These are phyloP conservation scores for Ephemerocybe angulata DNA, from an alignment of 768 basidiomycete genomes.

Conservation along the genomic window DNA sequence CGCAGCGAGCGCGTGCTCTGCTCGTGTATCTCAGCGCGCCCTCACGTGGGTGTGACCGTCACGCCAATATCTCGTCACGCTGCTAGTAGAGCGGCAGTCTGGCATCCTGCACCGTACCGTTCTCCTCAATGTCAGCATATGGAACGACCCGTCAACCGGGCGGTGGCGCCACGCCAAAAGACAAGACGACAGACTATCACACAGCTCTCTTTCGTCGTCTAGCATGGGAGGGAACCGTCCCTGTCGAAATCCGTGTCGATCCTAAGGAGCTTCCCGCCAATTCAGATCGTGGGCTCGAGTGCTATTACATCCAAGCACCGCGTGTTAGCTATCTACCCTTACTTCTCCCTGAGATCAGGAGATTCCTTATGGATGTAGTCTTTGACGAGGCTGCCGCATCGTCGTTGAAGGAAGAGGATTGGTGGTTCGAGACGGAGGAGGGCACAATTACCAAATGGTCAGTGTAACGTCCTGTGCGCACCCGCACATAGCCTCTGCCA, in stretches of 20 bases:
- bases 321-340: conserved; percentile 92
- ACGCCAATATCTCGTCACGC: conserved; percentile 11
- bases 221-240: conserved; percentile 88
- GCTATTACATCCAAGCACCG: conserved; percentile 87
- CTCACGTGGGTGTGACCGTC: conserved; percentile 22
- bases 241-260: conserved; percentile 85
- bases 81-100: conserved; percentile 2
- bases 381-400: conserved; percentile 83
- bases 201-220: conserved; percentile 84
- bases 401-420: conserved; percentile 78
- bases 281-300: conserved; percentile 84
- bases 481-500: too few species aligned
- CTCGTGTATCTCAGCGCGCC: conserved; percentile 15
- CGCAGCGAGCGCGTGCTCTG: background rate
- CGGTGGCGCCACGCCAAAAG: conserved; percentile 30
- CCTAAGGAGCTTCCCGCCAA: conserved; percentile 87
- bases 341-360: conserved; percentile 81
- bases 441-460: conserved; percentile 86
- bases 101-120: background rate
- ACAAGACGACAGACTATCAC: conserved; percentile 44
- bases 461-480: too few species aligned
- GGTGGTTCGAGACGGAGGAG: conserved; percentile 96
- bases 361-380: conserved; percentile 87
- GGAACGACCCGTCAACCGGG: conserved; percentile 49
- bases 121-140: conserved; percentile 44